Evolutionary conservation across 352 stramenopile species (phyloP).

Genomic region (Labyrinthula sp.): DNA sequence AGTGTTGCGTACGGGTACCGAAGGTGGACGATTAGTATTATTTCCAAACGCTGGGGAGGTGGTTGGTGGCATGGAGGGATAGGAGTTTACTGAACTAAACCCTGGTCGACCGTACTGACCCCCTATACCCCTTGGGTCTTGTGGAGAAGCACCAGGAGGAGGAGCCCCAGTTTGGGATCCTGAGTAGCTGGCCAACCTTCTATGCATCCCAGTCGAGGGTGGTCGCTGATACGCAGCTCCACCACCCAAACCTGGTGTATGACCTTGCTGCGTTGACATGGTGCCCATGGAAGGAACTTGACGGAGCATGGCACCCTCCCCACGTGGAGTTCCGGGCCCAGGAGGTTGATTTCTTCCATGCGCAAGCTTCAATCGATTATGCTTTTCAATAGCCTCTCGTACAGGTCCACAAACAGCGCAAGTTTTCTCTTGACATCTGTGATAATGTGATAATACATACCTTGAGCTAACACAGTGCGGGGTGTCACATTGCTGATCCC

Average conservation of each 20-base stretch:
- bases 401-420: constrained; percentile 90
- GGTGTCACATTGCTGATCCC: constrained; percentile 83
- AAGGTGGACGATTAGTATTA: no score
- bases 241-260: neutral
- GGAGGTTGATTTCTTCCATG: neutral
- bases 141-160: no score
- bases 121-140: no score
- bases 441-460: constrained; percentile 94
- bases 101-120: no score
- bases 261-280: neutral
- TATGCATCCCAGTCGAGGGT: neutral
- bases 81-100: no score
- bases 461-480: constrained; percentile 94
- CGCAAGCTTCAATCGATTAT: neutral
- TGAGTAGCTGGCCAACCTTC: neutral
- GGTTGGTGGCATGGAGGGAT: no score
- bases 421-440: constrained; percentile 85
- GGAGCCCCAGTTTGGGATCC: no score
- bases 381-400: constrained; percentile 75
- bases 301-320: neutral
- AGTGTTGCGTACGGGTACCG: no score
- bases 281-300: neutral
- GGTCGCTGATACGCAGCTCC: neutral
- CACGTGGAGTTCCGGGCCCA: neutral
- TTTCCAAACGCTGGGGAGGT: no score